Evolutionary conservation across 306 rosid species (phyloP).

Genomic region (Cicer pinnatifidum): DNA sequence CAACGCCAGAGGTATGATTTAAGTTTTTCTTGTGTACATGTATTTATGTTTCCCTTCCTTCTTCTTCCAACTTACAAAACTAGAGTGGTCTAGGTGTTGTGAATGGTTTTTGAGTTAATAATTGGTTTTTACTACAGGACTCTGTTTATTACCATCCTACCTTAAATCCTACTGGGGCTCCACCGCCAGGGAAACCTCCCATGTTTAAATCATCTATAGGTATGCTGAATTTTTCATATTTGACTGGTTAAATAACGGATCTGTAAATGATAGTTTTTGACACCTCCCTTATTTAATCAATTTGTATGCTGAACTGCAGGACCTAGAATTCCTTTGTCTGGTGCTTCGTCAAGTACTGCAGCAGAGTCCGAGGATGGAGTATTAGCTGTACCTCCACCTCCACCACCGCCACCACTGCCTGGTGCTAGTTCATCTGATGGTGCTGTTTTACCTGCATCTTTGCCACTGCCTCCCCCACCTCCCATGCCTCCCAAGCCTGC

Average conservation of each 20-base stretch:
- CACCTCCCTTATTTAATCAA: conserved; percentile 33
- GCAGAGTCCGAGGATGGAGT: conserved; percentile 68
- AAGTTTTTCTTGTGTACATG: conserved; percentile 25
- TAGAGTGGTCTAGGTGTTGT: conserved; percentile 31
- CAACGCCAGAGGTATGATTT: conserved; percentile 81
- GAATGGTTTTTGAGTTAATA: background rate
- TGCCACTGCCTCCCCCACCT: conserved; percentile 97
- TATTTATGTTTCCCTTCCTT: background rate
- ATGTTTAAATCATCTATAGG: conserved; percentile 96
- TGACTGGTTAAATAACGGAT: conserved; percentile 31
- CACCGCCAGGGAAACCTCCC: conserved; percentile 99
- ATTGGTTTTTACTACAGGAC: conserved; percentile 55
- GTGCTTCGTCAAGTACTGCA: conserved; percentile 77
- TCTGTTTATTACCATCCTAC: conserved; percentile 92
- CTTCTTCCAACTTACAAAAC: background rate
- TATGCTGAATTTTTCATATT: conserved; percentile 45
- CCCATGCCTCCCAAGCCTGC: conserved; percentile 92
- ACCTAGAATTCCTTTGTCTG: conserved; percentile 89
- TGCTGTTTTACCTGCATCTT: conserved; percentile 66
- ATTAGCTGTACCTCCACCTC: conserved; percentile 74
- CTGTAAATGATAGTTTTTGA: conserved; percentile 26
- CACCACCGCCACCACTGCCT: conserved; percentile 75
- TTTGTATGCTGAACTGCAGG: conserved; percentile 61
- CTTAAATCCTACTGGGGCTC: conserved; percentile 97
- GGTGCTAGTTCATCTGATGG: conserved; percentile 67